Conservation (phyloP, 106 monocot genomes). For the Iris macrosiphon region DNA sequence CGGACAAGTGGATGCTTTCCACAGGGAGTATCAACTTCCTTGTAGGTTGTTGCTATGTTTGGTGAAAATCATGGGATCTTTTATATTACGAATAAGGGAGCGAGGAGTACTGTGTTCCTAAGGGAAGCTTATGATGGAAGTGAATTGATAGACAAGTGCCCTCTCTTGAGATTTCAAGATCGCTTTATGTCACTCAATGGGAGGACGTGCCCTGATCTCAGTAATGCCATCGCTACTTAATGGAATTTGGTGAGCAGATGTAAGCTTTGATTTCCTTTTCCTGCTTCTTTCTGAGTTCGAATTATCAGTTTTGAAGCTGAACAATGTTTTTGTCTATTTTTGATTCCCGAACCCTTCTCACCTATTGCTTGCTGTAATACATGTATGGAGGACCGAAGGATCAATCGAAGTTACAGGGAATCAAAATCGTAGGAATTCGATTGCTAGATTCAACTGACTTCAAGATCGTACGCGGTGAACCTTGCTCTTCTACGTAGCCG, state of each 20-base stretch:
- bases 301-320: no score
- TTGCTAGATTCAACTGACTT: no score
- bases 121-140: conserved; percentile 81
- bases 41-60: conserved; percentile 79
- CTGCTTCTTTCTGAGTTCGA: no score
- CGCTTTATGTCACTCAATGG: conserved; percentile 63
- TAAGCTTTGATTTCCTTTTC: no score
- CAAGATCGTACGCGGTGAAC: no score
- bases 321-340: no score
- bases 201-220: conserved; percentile 27
- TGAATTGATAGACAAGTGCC: conserved; percentile 66
- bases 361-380: no score
- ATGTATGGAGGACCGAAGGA: no score
- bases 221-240: conserved; percentile 18
- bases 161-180: conserved; percentile 67
- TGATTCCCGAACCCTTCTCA: no score
- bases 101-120: conserved; percentile 75
- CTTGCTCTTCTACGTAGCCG: no score
- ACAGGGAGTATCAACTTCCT: conserved; percentile 78
- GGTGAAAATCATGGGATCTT: conserved; percentile 97
- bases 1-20: conserved; percentile 88
- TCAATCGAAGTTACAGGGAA: no score
- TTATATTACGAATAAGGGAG: conserved; percentile 96
- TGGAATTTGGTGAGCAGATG: conserved; percentile 5
- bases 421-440: no score